Base-by-base conservation (phyloP, 768 basidiomycete genomes). In the Naematelia aurantialba region DNA sequence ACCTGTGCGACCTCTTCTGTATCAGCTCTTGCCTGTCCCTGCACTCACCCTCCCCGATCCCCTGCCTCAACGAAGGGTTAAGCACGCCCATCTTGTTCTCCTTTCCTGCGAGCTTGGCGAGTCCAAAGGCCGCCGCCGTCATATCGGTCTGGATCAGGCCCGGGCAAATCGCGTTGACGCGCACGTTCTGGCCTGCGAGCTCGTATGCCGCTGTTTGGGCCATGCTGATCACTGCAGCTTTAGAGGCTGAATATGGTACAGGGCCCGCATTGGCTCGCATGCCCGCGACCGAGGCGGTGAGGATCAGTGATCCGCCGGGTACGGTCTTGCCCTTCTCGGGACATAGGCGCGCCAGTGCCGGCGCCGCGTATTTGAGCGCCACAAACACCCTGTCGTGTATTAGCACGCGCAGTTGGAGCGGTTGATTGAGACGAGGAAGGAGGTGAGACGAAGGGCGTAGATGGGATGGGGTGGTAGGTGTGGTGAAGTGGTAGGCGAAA, bases 151-250 rank as follows among this genome's bases (percentile, higher is more conserved):
- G 56, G 69, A 96, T 91, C 58, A 96, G 78, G 13, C 91, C 92
- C 4, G 93, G 93, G 70, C 91, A 93, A 66, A 96, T 85, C n/a
- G 75, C 75, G 53, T 91, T 94, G 62, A 96, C 87, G 45, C 93
- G 88, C 64, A 97, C 83, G 76, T 91, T 87, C 0, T 85, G 86
- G 72, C 82, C 87, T 64, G 86, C 82, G 22, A 94, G 82, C 75
- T 91, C 88, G 74, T 87, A 89, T 3, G 85, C 84, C 11, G 85
- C 81, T 3, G 88, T 92, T 70, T 89, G 84, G 5, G 90, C 92
- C 66, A 94, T 85, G 46, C 85, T 89, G 74, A 90, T 91, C 22
- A 96, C 91, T 11, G 90, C 90, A 29, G 91, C 89, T 80, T 96
- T 96, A 67, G 88, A 89, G 52, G 91, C 91, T 67, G 89, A 91